Conservation (phyloP, 495 filamentous ascomycete genomes). For the Rusavskia elegans region DNA sequence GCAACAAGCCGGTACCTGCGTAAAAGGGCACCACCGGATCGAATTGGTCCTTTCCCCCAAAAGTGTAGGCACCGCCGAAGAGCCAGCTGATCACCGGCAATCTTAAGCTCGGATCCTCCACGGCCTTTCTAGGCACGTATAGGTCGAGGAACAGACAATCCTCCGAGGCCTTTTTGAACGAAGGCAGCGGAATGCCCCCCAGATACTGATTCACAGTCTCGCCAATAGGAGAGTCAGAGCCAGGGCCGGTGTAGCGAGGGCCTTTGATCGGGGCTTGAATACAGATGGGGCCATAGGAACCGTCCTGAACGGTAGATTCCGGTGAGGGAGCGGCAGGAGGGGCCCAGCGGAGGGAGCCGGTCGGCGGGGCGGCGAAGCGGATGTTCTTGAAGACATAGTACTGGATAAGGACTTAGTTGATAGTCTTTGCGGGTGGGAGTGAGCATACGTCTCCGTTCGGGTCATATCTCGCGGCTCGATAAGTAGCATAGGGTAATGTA, state of each 20-base stretch:
- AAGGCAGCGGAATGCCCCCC: no score
- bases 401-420: no score
- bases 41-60: conserved; percentile 28
- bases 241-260: conserved; percentile 8
- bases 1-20: conserved; percentile 27
- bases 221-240: conserved; percentile 13
- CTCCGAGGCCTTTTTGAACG: conserved; percentile 20
- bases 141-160: conserved; percentile 44
- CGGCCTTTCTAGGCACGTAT: conserved; percentile 26
- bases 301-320: conserved; percentile 23
- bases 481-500: no score
- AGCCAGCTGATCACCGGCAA: conserved; percentile 41
- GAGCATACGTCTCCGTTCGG: no score
- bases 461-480: no score
- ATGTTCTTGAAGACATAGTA: conserved; percentile 43
- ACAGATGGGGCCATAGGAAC: conserved; percentile 28
- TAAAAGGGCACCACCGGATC: conserved; percentile 28
- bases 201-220: no score
- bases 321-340: conserved; percentile 18
- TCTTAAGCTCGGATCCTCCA: conserved; percentile 21
- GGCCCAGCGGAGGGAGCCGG: conserved; percentile 31
- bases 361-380: conserved; percentile 37
- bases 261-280: conserved; percentile 29
- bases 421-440: no score
- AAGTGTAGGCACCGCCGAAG: conserved; percentile 36